These are phyloP conservation scores for Tagetes patula DNA, from an alignment of 129 eudicot genomes.

Conservation along the genomic window DNA sequence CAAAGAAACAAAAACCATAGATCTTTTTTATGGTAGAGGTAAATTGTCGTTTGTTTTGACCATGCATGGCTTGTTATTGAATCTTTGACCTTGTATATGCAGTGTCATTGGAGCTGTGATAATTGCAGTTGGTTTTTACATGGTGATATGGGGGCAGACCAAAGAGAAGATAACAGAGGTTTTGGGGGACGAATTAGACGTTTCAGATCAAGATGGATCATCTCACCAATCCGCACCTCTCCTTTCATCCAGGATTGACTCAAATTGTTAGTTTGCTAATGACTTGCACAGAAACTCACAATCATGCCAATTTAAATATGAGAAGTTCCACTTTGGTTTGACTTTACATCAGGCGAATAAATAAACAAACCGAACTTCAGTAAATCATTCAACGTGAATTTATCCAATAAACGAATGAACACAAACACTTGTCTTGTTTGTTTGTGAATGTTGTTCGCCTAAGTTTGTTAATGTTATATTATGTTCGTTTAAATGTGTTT, in stretches of 20 bases:
- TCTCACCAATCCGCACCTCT: slow-evolving; percentile 18
- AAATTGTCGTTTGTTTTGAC: too few species aligned
- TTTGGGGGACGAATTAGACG: slow-evolving; percentile 17
- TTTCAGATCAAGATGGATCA: slow-evolving; percentile 21
- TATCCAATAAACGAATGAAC: too few species aligned
- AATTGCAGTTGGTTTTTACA: slow-evolving; percentile 16
- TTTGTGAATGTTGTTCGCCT: too few species aligned
- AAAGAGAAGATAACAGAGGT: not conserved
- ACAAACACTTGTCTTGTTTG: too few species aligned
- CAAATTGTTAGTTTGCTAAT: slow-evolving; percentile 6
- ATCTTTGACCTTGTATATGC: not conserved
- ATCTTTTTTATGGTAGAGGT: too few species aligned
- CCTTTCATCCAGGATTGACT: slow-evolving; percentile 14
- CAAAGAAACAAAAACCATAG: too few species aligned
- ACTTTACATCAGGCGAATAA: too few species aligned
- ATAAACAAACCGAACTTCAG: too few species aligned
- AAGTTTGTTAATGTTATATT: too few species aligned
- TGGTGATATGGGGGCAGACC: slow-evolving; percentile 22
- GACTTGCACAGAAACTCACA: not conserved
- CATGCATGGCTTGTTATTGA: not conserved
- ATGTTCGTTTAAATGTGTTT: too few species aligned
- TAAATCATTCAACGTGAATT: too few species aligned
- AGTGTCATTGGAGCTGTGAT: slow-evolving; percentile 18
- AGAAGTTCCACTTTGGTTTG: not conserved
- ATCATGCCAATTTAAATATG: not conserved